Percentiles rank a stretch among this genome's conserved stretches.
Evolutionary conservation across 1,139 yeast species (phyloP).

Genomic region (Suhomyces maxii): DNA sequence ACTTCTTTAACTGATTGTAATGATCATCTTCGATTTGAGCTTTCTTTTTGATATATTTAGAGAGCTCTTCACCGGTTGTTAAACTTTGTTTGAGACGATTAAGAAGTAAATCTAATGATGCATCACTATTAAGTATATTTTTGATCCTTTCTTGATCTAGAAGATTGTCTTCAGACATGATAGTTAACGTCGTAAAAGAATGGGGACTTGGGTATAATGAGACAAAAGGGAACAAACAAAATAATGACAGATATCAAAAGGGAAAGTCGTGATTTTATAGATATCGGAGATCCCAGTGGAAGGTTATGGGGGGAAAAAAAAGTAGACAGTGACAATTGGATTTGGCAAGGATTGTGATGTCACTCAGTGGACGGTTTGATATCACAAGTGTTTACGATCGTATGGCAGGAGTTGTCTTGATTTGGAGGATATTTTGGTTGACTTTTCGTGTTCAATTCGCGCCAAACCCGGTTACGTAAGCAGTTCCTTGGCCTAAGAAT

Average conservation of each 20-base stretch:
- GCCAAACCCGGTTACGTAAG: neutral
- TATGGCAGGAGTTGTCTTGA: neutral
- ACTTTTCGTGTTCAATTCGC: neutral
- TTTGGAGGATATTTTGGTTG: neutral
- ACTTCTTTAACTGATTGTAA: constrained; percentile 68
- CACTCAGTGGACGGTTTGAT: too few relatives aligned
- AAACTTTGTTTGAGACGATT: constrained; percentile 76
- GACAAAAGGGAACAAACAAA: neutral
- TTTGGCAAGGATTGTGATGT: too few relatives aligned
- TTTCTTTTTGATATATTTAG: constrained; percentile 75
- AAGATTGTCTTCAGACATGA: constrained; percentile 20
- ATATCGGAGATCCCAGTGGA: too few relatives aligned
- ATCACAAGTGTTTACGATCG: too few relatives aligned
- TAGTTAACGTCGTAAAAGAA: neutral
- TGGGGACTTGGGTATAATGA: neutral
- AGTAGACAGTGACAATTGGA: too few relatives aligned
- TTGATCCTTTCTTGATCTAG: constrained; percentile 32
- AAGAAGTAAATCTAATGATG: constrained; percentile 62
- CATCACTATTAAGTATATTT: constrained; percentile 38
- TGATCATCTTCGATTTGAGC: constrained; percentile 81
- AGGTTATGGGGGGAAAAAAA: too few relatives aligned
- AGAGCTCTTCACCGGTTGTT: constrained; percentile 80
- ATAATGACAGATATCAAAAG: neutral
- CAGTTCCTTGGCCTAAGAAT: neutral
- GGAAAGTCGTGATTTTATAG: too few relatives aligned